A percentile compares a stretch with the other conserved stretches of the same genome.
Evolutionary conservation across 164 flowering plant genomes (phyloP).

Genomic region (Litsea cubeba): DNA sequence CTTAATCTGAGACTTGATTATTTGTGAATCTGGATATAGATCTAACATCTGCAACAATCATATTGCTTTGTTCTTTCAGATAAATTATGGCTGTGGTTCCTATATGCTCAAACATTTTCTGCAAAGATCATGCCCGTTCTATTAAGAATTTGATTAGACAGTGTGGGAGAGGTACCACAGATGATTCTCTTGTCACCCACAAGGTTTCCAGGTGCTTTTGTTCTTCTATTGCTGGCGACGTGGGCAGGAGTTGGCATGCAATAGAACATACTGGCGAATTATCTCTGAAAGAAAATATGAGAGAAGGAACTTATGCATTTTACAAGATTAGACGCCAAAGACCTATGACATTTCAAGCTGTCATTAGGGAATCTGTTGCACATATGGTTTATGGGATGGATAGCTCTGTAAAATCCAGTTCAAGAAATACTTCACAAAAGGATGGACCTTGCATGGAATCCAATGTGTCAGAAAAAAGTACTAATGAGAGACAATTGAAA

Average conservation of each 20-base stretch:
- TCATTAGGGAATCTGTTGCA: neutral
- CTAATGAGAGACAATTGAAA: constrained; percentile 33
- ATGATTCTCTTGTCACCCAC: constrained; percentile 6
- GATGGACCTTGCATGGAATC: constrained; percentile 8
- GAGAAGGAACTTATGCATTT: constrained; percentile 8
- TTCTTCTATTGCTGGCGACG: constrained; percentile 3
- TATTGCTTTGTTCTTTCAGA: constrained; percentile 16
- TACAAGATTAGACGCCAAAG: neutral
- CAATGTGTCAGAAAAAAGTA: constrained; percentile 21
- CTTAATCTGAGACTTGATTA: neutral
- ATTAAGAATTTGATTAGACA: constrained; percentile 12
- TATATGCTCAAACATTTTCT: constrained; percentile 26
- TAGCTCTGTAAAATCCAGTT: constrained; percentile 6
- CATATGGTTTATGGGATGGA: neutral
- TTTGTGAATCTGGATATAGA: neutral
- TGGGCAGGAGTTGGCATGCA: constrained; percentile 12
- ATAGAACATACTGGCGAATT: constrained; percentile 5
- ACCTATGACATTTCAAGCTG: constrained; percentile 7
- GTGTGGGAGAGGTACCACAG: constrained; percentile 6
- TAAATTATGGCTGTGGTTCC: constrained; percentile 35
- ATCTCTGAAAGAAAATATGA: constrained; percentile 11
- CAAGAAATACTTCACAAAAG: constrained; percentile 9
- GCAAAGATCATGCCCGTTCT: constrained; percentile 17
- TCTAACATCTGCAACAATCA: neutral
- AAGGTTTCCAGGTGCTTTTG: constrained; percentile 9